A percentile compares a stretch with the other conserved stretches of the same genome.
These are phyloP conservation scores for Talaromyces funiculosus DNA, from an alignment of 2,329 filamentous ascomycete genomes.

Conservation along the genomic window DNA sequence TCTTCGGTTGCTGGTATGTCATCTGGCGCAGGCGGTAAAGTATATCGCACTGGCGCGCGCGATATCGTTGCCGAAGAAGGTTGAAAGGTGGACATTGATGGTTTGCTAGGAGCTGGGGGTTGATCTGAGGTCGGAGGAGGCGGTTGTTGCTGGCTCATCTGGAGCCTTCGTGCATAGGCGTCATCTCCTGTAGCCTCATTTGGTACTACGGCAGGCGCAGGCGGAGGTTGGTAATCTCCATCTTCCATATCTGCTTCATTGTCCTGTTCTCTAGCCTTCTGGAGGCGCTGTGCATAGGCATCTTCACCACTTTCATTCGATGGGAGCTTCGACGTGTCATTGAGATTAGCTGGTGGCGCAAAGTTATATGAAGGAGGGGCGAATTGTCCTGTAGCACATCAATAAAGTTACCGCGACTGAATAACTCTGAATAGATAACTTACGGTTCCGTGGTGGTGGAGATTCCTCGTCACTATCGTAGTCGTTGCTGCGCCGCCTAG, in stretches of 20 bases:
- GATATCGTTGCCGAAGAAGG: slow-evolving; percentile 60
- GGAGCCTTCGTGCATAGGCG: slow-evolving; percentile 59
- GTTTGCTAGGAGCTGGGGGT: slow-evolving; percentile 24
- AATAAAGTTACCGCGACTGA: slow-evolving; percentile 9
- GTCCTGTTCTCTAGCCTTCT: background rate
- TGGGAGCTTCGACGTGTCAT: slow-evolving; percentile 29
- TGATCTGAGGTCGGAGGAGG: slow-evolving; percentile 26
- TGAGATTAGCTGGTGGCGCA: slow-evolving; percentile 46
- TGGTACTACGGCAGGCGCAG: slow-evolving; percentile 43
- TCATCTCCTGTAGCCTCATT: slow-evolving; percentile 64
- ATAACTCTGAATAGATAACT: slow-evolving; percentile 25
- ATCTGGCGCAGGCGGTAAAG: slow-evolving; percentile 46
- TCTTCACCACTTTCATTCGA: slow-evolving; percentile 7
- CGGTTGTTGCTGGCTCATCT: slow-evolving; percentile 41
- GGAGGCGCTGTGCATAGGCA: background rate
- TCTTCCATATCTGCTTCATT: slow-evolving; percentile 11
- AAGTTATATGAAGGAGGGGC: slow-evolving; percentile 46
- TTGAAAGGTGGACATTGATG: slow-evolving; percentile 37
- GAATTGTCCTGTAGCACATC: slow-evolving; percentile 39
- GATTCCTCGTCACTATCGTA: slow-evolving; percentile 48
- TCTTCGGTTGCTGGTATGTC: slow-evolving; percentile 51
- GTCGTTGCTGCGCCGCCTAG: slow-evolving; percentile 39
- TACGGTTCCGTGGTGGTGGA: slow-evolving; percentile 42
- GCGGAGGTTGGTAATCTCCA: slow-evolving; percentile 20
- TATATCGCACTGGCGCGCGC: slow-evolving; percentile 71